Base-by-base conservation (phyloP, 305 asterid genomes). In the Ilex paraguariensis region DNA sequence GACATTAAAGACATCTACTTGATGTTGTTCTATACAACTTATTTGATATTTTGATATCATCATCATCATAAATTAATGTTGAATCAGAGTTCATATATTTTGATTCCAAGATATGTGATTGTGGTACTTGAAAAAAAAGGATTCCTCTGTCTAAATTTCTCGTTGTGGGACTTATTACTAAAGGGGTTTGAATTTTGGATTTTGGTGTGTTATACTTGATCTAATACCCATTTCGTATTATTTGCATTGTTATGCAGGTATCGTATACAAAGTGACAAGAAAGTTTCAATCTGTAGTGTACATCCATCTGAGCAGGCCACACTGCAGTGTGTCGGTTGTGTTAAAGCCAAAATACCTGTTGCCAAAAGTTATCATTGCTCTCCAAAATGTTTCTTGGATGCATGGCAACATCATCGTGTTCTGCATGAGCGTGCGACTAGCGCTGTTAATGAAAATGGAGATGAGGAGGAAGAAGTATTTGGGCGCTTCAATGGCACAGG, bases 291-390 rank as follows among this genome's bases (percentile, higher is more conserved):
- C 62, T 94, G 97, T 72, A 88, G 96, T 66, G 82, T 93, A 63
- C 99, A 94, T 75, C 95, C 97, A 71, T 80, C 97, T 42, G 97
- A 83, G 75, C 95, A 84, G 74, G 99, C 99, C 36, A 90, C 95
- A 45, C 70, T 86, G 68, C 99, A 94, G 70, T 94, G 99, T 77
- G 66, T 90, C 56, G 89, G 94, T 60, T 94, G 99, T 73, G 78
- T 94, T 60, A 90, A 90, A 80, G 93, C 95, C 33, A 94, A 94
- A 78, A 66, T 90, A 66, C 90, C 97, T 13, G 70, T 83, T 56
- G 56, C 87, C 32, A 88, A 88, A 85, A 90, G 97, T 75, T 90
- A 94, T 70, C 97, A 94, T 66, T 94, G 99, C 67, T 80, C 97
- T 10, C 68, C 96, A 5, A 90, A 94, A 73, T 94, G 99, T 73